Percentiles rank a stretch among this genome's conserved stretches.
Evolutionary conservation across 2,329 filamentous ascomycete genomes (phyloP).

Genomic region (Talaromyces albobiverticillius): DNA sequence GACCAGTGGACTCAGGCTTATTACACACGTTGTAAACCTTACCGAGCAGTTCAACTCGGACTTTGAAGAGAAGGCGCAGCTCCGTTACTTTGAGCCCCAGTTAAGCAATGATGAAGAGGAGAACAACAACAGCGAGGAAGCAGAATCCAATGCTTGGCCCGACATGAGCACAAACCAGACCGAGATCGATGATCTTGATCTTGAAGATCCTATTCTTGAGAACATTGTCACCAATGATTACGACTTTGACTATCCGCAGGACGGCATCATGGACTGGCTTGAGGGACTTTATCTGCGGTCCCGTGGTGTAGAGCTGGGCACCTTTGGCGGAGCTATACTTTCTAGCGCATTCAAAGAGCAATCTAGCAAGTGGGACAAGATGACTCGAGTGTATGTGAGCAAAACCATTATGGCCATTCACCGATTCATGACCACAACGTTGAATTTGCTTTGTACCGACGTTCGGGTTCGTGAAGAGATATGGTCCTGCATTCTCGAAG

Average conservation of each 20-base stretch:
- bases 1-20: constrained; percentile 8
- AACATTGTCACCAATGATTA: constrained; percentile 8
- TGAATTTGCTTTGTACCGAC: constrained; percentile 48
- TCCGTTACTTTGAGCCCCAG: constrained; percentile 17
- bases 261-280: constrained; percentile 30
- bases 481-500: constrained; percentile 42
- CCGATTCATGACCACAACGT: constrained; percentile 46
- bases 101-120: background rate
- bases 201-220: constrained; percentile 8
- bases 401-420: constrained; percentile 54
- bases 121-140: constrained; percentile 7
- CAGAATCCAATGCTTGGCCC: background rate
- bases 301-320: constrained; percentile 57
- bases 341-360: constrained; percentile 51
- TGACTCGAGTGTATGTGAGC: constrained; percentile 51
- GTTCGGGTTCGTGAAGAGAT: constrained; percentile 43
- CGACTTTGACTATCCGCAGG: constrained; percentile 12
- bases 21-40: constrained; percentile 24
- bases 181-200: background rate
- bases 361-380: constrained; percentile 50
- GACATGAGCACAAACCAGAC: background rate
- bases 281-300: constrained; percentile 27
- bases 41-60: constrained; percentile 23
- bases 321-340: constrained; percentile 31
- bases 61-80: constrained; percentile 21